Conservation (phyloP, 1,139 yeast species). For the Lodderomyces margitis region DNA sequence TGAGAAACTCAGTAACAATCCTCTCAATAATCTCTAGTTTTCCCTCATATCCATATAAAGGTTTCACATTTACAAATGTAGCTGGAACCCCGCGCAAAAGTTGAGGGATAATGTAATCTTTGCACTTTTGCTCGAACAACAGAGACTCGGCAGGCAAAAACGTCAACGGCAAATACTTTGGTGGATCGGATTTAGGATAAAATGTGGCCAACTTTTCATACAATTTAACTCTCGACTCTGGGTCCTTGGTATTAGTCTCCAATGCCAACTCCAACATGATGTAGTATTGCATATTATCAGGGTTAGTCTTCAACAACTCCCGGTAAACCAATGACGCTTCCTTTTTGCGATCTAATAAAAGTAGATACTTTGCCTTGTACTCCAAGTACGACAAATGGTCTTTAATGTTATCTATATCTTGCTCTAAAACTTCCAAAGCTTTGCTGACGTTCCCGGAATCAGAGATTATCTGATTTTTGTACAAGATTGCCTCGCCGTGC, state of each 20-base stretch:
- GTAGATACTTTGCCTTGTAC: conserved; percentile 59
- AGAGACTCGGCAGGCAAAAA: conserved; percentile 57
- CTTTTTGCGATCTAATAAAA: conserved; percentile 37
- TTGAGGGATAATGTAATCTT: conserved; percentile 55
- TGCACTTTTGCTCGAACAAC: conserved; percentile 44
- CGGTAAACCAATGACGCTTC: conserved; percentile 75
- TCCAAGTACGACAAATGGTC: conserved; percentile 69
- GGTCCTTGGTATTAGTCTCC: conserved; percentile 36
- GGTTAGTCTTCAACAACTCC: conserved; percentile 75
- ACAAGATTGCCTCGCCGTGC: conserved; percentile 75
- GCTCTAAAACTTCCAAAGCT: conserved; percentile 63
- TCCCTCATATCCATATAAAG: conserved; percentile 56
- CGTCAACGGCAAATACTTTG: conserved; percentile 72
- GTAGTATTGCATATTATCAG: conserved; percentile 73
- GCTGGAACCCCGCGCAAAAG: conserved; percentile 87
- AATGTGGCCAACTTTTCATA: conserved; percentile 63
- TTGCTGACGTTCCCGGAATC: conserved; percentile 61
- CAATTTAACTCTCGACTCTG: conserved; percentile 47
- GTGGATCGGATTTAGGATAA: conserved; percentile 85
- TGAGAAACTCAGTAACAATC: conserved; percentile 51
- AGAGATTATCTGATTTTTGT: conserved; percentile 65
- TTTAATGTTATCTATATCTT: conserved; percentile 50
- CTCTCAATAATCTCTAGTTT: conserved; percentile 52
- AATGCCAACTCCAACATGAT: conserved; percentile 62
- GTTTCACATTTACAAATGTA: conserved; percentile 80